phyloP scores from a whole-genome alignment of 805 yeast species.

The Ogataea paraovalis region DNA sequence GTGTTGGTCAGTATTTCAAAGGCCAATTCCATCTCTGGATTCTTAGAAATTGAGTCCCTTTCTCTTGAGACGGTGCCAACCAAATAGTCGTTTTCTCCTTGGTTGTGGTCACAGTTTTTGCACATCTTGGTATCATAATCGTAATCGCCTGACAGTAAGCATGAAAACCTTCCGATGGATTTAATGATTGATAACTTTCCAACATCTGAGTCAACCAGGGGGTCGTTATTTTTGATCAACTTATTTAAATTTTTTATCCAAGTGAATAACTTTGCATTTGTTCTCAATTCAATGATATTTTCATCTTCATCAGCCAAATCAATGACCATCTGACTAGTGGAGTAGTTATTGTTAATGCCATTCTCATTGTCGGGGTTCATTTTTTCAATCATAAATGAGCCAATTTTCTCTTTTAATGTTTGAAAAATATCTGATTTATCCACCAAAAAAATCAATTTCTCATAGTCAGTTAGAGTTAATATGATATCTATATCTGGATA shows the following conservation, averaged over 20 bases:
- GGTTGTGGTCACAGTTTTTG: constrained; percentile 32
- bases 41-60: constrained; percentile 26
- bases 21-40: constrained; percentile 17
- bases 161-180: constrained; percentile 40
- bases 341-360: background rate
- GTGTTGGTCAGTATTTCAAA: constrained; percentile 26
- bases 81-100: constrained; percentile 11
- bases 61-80: constrained; percentile 22
- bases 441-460: constrained; percentile 7
- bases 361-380: background rate
- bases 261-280: constrained; percentile 3
- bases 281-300: background rate
- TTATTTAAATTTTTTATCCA: constrained; percentile 11
- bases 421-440: constrained; percentile 7
- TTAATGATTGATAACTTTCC: constrained; percentile 31
- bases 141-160: constrained; percentile 37
- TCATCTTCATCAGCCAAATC: constrained; percentile 8
- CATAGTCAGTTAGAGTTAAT: constrained; percentile 10
- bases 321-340: constrained; percentile 5
- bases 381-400: background rate
- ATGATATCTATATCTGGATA: constrained; percentile 7
- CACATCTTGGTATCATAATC: constrained; percentile 34
- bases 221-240: constrained; percentile 1
- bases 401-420: constrained; percentile 2
- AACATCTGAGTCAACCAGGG: constrained; percentile 8